These are phyloP conservation scores for Mikania micrantha DNA, from an alignment of 129 eudicot genomes.

Conservation along the genomic window DNA sequence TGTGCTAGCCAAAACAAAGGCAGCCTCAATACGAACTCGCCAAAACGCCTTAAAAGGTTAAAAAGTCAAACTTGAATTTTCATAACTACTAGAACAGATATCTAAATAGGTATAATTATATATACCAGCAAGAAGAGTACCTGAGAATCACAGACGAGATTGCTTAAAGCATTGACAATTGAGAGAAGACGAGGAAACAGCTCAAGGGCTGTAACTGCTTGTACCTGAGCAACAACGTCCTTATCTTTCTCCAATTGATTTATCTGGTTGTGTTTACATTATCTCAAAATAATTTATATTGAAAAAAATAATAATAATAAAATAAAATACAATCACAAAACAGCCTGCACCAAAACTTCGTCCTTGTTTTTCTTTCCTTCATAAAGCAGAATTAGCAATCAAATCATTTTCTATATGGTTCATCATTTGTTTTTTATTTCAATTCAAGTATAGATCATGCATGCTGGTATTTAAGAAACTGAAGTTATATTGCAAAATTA, in stretches of 20 bases:
- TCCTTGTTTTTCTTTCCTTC: neutral
- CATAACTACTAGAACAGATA: neutral
- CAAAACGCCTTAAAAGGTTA: slow-evolving; percentile 61
- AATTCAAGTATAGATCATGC: neutral
- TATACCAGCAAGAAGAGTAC: slow-evolving; percentile 24
- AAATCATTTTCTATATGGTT: neutral
- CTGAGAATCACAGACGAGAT: slow-evolving; percentile 70
- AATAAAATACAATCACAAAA: neutral
- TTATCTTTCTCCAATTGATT: slow-evolving; percentile 95
- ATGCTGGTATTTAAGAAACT: neutral
- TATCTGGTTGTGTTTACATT: slow-evolving; percentile 39
- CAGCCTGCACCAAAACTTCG: neutral
- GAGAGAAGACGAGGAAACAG: slow-evolving; percentile 66
- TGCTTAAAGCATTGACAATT: slow-evolving; percentile 64
- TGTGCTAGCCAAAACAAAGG: slow-evolving; percentile 76
- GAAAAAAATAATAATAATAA: neutral
- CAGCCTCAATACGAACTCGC: slow-evolving; percentile 95
- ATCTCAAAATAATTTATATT: slow-evolving; percentile 6
- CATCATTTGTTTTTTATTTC: neutral
- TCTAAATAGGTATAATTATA: slow-evolving; percentile 1
- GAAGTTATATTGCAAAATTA: neutral
- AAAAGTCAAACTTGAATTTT: slow-evolving; percentile 13
- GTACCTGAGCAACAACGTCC: slow-evolving; percentile 97
- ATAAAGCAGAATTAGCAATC: neutral
- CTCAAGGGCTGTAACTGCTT: slow-evolving; percentile 68